Evolutionary conservation across 148 eudicot genomes (phyloP).

Genomic region (Vaccinium macrocarpon): DNA sequence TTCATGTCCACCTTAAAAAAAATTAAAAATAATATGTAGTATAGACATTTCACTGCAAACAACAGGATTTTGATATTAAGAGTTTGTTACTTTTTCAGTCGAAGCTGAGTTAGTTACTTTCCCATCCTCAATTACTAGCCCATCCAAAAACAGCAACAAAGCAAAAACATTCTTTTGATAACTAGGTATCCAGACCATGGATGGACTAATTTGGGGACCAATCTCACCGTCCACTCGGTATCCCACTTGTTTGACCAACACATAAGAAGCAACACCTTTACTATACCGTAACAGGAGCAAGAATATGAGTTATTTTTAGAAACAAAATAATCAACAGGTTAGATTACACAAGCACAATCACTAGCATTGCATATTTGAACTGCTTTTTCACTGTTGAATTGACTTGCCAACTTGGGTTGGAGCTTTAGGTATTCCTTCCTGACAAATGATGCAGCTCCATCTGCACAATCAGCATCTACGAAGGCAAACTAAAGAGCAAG

Average conservation of each 20-base stretch:
- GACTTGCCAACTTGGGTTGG: slow-evolving; percentile 64
- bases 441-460: slow-evolving; percentile 61
- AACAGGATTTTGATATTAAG: no score
- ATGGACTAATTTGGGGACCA: not conserved
- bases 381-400: slow-evolving; percentile 43
- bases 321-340: not conserved
- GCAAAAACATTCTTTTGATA: not conserved
- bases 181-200: not conserved
- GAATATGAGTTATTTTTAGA: not conserved
- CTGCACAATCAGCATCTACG: slow-evolving; percentile 61
- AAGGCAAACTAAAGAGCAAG: no score
- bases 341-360: slow-evolving; percentile 70
- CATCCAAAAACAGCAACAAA: no score
- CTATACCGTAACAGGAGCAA: not conserved
- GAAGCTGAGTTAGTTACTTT: no score
- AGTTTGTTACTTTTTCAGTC: no score
- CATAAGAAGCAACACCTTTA: not conserved
- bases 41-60: no score
- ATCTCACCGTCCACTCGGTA: not conserved
- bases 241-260: not conserved
- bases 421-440: slow-evolving; percentile 57
- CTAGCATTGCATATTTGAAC: slow-evolving; percentile 75
- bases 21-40: no score
- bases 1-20: no score
- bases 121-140: no score